Base-by-base conservation (phyloP, 495 filamentous ascomycete species). In the Penicillium roqueforti region DNA sequence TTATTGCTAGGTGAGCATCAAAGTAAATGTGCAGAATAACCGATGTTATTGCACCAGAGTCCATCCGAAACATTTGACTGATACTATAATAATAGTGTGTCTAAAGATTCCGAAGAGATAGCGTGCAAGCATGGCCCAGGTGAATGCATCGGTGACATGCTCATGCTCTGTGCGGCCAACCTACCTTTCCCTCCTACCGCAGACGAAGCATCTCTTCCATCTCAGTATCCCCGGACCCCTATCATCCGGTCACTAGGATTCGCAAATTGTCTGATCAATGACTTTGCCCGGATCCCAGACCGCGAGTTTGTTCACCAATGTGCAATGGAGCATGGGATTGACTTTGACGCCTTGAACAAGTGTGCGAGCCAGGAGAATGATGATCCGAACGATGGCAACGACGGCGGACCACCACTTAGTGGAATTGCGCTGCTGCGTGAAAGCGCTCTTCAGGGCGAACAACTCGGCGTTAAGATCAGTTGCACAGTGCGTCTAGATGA, bases 121-220 rank as follows among this genome's bases (percentile, higher is more conserved):
- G 56, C 68, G 13, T 99, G 95, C 77, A 95, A 75, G 68, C 93
- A 97, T 63, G 95, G 93, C 5, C 87, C 91, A 5, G 76, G 75
- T 13, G 93, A 99, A 74, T 99, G 93, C 64, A 83, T 97, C 60
- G 92, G 92, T 16, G 87, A 99, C 70, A 95, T 95, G 72, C 77
- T 99, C 66, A 85, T 92, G 58, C 85, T 97, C 51, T 99, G 93
- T 75, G 93, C 91, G 23, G 83, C 85, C 11, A 76, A 84, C 51
- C 78, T 92, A 4, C 74, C 74, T 10, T 77, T 76, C 58, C 62
- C 69, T 42, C 54, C 61, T 1, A 41, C 56, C 9, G 37, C 34
- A 1, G 55, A 69, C 38, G 55, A 57, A 41, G 46, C 59, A 3
- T 44, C 60, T 2, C 43, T 67, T 7, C 62, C 80, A 57, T 14